Conservation (phyloP, 441 rosid species). For the Croton setiger region DNA sequence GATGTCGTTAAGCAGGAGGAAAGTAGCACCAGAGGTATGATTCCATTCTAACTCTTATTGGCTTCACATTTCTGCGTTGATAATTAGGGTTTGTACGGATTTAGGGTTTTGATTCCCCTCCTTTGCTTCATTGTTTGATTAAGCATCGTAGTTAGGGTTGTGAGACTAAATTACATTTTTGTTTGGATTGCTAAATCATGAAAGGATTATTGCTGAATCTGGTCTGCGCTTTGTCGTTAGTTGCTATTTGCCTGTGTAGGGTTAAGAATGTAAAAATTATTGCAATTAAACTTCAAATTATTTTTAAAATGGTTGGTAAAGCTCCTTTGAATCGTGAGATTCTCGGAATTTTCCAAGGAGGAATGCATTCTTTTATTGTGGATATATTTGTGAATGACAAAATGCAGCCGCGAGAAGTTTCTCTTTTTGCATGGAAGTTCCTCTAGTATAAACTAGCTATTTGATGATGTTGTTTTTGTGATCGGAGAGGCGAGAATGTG, state of each 20-base stretch:
- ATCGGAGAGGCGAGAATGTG: not conserved
- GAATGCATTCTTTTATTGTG: not conserved
- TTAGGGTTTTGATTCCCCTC: not conserved
- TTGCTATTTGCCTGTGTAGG: not conserved
- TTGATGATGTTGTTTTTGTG: not conserved
- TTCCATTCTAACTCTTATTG: not conserved
- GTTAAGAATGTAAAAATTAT: not conserved
- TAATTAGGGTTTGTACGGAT: not conserved
- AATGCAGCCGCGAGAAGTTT: not conserved
- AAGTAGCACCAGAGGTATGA: conserved; percentile 32
- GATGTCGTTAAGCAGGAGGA: conserved; percentile 25
- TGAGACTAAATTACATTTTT: not conserved
- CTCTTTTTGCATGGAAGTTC: not conserved
- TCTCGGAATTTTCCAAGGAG: not conserved
- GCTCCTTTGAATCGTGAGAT: not conserved
- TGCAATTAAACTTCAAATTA: not conserved
- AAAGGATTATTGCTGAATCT: too few relatives aligned
- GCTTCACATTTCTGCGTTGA: not conserved
- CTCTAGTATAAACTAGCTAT: not conserved
- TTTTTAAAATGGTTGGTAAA: not conserved
- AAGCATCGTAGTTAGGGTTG: not conserved
- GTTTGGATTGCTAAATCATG: not conserved
- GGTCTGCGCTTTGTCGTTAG: not conserved
- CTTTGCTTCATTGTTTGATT: not conserved
- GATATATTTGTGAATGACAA: not conserved